These are phyloP conservation scores for Colletotrichum neosansevieriae DNA, from an alignment of 2,329 filamentous ascomycete genomes.

Conservation along the genomic window DNA sequence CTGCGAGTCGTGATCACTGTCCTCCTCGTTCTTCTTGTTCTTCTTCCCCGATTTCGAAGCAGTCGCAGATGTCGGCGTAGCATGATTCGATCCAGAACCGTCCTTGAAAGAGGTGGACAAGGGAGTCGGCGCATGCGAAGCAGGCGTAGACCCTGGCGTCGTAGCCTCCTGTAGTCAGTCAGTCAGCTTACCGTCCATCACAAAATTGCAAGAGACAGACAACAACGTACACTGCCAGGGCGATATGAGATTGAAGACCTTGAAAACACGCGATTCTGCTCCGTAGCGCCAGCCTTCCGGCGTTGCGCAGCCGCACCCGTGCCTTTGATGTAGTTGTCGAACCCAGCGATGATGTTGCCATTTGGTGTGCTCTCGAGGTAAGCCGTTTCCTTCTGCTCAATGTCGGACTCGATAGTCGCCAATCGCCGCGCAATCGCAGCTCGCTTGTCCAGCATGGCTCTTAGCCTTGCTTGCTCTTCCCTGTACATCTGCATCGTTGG, in stretches of 20 bases:
- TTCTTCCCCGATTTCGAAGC: slow-evolving; percentile 59
- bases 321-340: slow-evolving; percentile 98
- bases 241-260: slow-evolving; percentile 73
- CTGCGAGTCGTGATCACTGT: slow-evolving; percentile 71
- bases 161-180: slow-evolving; percentile 52
- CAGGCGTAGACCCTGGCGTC: slow-evolving; percentile 59
- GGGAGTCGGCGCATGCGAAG: slow-evolving; percentile 66
- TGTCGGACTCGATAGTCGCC: slow-evolving; percentile 76
- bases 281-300: slow-evolving; percentile 73
- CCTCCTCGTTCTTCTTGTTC: slow-evolving; percentile 64
- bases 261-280: slow-evolving; percentile 81
- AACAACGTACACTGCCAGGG: slow-evolving; percentile 44
- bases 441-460: slow-evolving; percentile 59
- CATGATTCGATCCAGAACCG: slow-evolving; percentile 59
- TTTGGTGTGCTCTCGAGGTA: slow-evolving; percentile 91
- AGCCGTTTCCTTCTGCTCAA: slow-evolving; percentile 83
- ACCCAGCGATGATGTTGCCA: slow-evolving; percentile 97
- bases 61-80: slow-evolving; percentile 67
- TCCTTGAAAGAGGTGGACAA: slow-evolving; percentile 66
- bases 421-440: slow-evolving; percentile 49
- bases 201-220: not conserved
- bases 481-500: slow-evolving; percentile 61
- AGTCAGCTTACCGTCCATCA: not conserved
- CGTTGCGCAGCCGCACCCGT: slow-evolving; percentile 73
- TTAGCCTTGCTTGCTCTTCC: slow-evolving; percentile 61